Evolutionary conservation across 495 filamentous ascomycete genomes (phyloP), one percentile per base, ranked within the genome.

Genomic region (Trichoderma erinaceum): DNA sequence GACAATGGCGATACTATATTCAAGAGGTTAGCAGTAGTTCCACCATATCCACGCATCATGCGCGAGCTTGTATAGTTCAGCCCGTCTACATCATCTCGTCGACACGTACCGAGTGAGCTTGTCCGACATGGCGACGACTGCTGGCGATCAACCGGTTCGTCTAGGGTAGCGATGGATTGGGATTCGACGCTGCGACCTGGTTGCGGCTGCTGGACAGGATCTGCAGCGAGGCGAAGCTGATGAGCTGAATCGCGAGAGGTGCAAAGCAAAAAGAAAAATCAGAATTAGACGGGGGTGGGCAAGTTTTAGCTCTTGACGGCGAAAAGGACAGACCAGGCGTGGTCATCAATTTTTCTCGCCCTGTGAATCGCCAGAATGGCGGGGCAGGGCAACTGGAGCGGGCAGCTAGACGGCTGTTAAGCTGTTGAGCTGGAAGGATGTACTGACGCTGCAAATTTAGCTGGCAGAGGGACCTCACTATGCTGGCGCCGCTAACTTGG

Each of bases 1-100:
- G 81, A 99, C 90, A 79, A 99, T 98, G 70, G 95, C 95, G 82
- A 99, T 91, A 87, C 95, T 97, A 75, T 73, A 63, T 21, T 48
- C 46, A 44, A 41, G 6, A 18, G 0, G 25, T 58, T 43, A 68
- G 58, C 56, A 61, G n/a, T 8, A 32, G 3, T 11, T 32, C 13
- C 18, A 29, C 29, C 29, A 38, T 64, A 25, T 21, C 50, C 41
- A 58, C 38, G 7, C 11, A 32, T 12, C 5, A 13, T 21, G 11
- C 25, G 27, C 21, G 10, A 29, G 56, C 56, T 29, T 18, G 8
- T 32, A 61, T 3, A 16, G 27, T 21, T 56, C 64, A 63, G 66
- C 23, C 10, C 23, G n/a, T 43, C 52, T 66, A 58, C 10, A 18
- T 43, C 41, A 44, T 44, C 41, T 41, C 58, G 25, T 16, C 46